Base-by-base conservation (phyloP, 2,329 filamentous ascomycete species). In the Fonsecaea multimorphosa region DNA sequence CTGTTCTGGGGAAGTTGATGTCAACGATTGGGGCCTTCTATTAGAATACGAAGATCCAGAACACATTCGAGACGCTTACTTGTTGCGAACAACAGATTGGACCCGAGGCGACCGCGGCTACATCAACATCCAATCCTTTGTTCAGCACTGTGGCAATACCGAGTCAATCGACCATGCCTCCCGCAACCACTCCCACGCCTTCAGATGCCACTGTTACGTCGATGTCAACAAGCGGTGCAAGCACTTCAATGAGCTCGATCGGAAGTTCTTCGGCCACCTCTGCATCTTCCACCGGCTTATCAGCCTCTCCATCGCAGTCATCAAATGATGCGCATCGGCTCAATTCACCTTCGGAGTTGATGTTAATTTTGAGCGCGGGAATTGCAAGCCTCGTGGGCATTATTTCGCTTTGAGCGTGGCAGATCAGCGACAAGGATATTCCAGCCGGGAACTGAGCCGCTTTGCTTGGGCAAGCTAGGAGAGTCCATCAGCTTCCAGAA, bases 41-140 rank as follows among this genome's bases (percentile, higher is more conserved):
- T 31, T 8, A 8, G 29, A 31, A 40, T 27, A 3, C 22, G 9
- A 24, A 9, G 44, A 24, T 49, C 44, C 11, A 49, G 38, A 34
- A n/a, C 38, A 40, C 14, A 19, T 40, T n/a, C 16, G 16, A 40
- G 38, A 11, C 44, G 22, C 44, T 49, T 49, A 49, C 44, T 24
- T 49, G 44, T 49, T 16, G 19, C 11, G 19, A 24, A 49, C 19
- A 49, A 49, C 8, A 49, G 44, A 61, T 69, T 44, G 62, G 66
- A 9, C 71, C 71, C 3, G 68, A 70, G 51, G 71, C 71, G 1
- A 72, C 70, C 32, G 69, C 56, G 19, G 22, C 49, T 16, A 62
- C 57, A 8, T 40, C 61, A 9, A 66, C 63, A 31, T 61, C 61
- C 8, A 65, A 70, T 52, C 67, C 58, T 12, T 56, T 72, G n/a